phyloP scores from a whole-genome alignment of 495 filamentous ascomycete genomes.

The Trichoderma parareesei region DNA sequence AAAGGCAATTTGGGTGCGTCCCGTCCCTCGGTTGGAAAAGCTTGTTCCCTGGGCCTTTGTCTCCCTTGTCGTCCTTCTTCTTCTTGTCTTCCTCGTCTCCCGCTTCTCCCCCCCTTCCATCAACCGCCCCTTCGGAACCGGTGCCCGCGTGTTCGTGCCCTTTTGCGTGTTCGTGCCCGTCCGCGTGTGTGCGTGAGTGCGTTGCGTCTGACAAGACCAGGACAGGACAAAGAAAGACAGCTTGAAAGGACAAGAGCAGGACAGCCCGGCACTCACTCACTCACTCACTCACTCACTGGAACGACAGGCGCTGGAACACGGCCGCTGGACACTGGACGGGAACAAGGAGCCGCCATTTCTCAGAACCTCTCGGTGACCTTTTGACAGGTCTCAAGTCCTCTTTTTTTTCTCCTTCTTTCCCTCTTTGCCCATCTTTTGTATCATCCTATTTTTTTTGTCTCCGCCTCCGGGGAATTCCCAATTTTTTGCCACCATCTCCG shows the following conservation, averaged over 20 bases:
- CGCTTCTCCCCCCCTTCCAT: neutral
- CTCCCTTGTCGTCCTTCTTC: too few relatives aligned
- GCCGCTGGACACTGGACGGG: too few relatives aligned
- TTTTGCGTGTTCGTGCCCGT: neutral
- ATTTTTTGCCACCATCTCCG: neutral
- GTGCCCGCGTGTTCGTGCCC: neutral
- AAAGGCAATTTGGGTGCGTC: too few relatives aligned
- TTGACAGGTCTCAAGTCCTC: neutral
- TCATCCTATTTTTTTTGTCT: neutral
- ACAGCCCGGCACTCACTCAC: too few relatives aligned
- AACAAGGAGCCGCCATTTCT: too few relatives aligned
- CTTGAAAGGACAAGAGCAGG: neutral
- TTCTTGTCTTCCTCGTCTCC: neutral
- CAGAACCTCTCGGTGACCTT: neutral
- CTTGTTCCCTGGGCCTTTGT: too few relatives aligned
- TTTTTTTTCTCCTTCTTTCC: neutral
- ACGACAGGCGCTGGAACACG: too few relatives aligned
- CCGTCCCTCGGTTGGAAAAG: too few relatives aligned
- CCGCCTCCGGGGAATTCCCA: neutral
- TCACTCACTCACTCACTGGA: too few relatives aligned
- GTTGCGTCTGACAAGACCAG: neutral
- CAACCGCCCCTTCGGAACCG: neutral
- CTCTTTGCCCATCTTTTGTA: neutral
- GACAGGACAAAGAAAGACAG: slow-evolving; percentile 1
- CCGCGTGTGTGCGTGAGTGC: neutral